A percentile compares a stretch with the other conserved stretches of the same genome.
These are phyloP conservation scores for Botrytis pseudocinerea DNA, from an alignment of 2,329 filamentous ascomycete species.

Conservation along the genomic window DNA sequence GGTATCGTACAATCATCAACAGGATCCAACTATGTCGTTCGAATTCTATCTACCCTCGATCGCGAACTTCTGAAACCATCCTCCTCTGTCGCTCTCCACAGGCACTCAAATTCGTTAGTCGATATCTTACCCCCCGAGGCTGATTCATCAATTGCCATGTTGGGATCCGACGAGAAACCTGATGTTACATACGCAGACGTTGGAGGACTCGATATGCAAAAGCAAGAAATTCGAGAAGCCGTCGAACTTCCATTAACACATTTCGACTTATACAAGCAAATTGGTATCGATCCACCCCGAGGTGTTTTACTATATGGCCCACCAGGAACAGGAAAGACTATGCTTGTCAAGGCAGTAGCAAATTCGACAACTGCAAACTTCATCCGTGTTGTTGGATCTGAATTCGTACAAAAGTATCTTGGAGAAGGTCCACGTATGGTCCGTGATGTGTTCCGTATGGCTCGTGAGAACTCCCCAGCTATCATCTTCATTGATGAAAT, in stretches of 20 bases:
- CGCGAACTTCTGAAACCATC: conserved; percentile 97
- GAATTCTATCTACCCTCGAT: conserved; percentile 96
- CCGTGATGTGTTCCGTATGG: conserved; percentile 98
- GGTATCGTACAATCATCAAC: conserved; percentile 98
- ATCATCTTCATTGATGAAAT: conserved; percentile 99
- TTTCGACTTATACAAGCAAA: conserved; percentile 98
- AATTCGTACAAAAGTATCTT: conserved; percentile 98
- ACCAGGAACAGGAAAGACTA: conserved; percentile 93
- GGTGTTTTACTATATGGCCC: conserved; percentile 96
- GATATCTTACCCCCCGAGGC: conserved; percentile 99
- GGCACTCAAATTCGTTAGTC: conserved; percentile 97
- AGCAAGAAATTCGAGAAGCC: conserved; percentile 97
- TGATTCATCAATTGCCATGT: conserved; percentile 98
- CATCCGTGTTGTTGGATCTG: conserved; percentile 95
- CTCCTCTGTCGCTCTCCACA: conserved; percentile 94
- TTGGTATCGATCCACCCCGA: conserved; percentile 95
- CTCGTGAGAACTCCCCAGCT: conserved; percentile 92
- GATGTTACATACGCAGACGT: conserved; percentile 98
- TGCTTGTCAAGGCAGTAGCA: conserved; percentile 96
- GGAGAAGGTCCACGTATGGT: conserved; percentile 99
- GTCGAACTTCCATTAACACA: conserved; percentile 96
- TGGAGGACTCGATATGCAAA: conserved; percentile 98
- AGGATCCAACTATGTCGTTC: conserved; percentile 97
- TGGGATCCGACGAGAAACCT: conserved; percentile 94
- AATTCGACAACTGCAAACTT: conserved; percentile 98